phyloP scores from a whole-genome alignment of 345 rosid species.

The Cardamine occulta region DNA sequence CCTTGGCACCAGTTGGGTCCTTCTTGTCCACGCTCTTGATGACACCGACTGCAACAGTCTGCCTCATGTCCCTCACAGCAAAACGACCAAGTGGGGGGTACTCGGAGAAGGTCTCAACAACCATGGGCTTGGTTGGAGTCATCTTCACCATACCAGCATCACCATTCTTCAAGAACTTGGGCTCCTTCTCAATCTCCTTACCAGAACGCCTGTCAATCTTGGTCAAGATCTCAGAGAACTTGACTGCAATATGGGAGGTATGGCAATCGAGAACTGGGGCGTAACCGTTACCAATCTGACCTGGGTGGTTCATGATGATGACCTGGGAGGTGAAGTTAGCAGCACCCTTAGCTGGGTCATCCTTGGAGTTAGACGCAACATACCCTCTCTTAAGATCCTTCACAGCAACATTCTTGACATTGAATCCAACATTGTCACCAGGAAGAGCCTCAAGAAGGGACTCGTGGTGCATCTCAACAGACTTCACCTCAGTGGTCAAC shows the following conservation, averaged over 20 bases:
- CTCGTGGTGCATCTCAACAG: constrained; percentile 95
- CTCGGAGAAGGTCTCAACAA: constrained; percentile 72
- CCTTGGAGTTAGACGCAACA: constrained; percentile 90
- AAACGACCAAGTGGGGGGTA: constrained; percentile 88
- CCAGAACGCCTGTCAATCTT: constrained; percentile 81
- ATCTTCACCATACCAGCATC: constrained; percentile 63
- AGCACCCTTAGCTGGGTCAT: constrained; percentile 82
- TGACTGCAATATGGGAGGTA: constrained; percentile 86
- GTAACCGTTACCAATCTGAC: constrained; percentile 85
- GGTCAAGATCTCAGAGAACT: constrained; percentile 67
- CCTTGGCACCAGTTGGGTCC: constrained; percentile 81
- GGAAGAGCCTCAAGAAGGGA: constrained; percentile 81
- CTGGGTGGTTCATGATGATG: constrained; percentile 94
- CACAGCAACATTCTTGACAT: constrained; percentile 82
- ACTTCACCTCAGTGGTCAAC: constrained; percentile 82
- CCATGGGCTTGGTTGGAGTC: constrained; percentile 87
- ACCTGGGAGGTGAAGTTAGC: constrained; percentile 84
- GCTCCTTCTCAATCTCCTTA: constrained; percentile 84
- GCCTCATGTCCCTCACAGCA: constrained; percentile 91
- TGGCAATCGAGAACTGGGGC: constrained; percentile 94
- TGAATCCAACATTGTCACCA: constrained; percentile 83
- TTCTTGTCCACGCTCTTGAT: constrained; percentile 88
- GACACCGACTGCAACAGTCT: constrained; percentile 85
- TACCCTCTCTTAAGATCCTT: constrained; percentile 87
- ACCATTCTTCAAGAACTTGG: constrained; percentile 72